Percentiles rank a stretch among this genome's conserved stretches.
These are phyloP conservation scores for Candida freyschussii DNA, from an alignment of 1,139 yeast genomes.

Conservation along the genomic window DNA sequence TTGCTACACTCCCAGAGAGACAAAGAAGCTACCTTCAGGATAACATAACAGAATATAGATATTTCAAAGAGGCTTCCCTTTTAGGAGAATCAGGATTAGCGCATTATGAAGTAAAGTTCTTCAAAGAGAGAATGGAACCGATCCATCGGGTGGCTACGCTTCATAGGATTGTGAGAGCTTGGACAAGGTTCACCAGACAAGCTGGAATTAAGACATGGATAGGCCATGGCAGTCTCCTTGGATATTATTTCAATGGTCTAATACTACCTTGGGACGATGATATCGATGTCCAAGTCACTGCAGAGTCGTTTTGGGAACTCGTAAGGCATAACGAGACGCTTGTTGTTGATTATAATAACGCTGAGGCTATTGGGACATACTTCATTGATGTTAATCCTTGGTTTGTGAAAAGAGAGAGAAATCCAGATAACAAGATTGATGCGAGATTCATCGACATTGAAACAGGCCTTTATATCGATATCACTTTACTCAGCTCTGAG, in stretches of 20 bases:
- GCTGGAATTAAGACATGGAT: conserved; percentile 46
- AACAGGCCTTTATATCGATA: conserved; percentile 56
- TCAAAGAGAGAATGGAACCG: conserved; percentile 31
- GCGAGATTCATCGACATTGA: conserved; percentile 54
- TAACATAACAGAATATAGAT: conserved; percentile 15
- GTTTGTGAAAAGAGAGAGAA: conserved; percentile 32
- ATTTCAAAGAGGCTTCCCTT: conserved; percentile 33
- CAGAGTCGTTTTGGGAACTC: conserved; percentile 36
- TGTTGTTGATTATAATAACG: conserved; percentile 44
- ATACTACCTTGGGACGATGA: conserved; percentile 62
- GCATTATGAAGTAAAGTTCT: conserved; percentile 44
- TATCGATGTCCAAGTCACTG: conserved; percentile 51
- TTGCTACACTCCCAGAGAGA: conserved; percentile 2
- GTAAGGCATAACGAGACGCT: conserved; percentile 41
- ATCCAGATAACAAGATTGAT: conserved; percentile 49
- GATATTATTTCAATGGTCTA: conserved; percentile 60
- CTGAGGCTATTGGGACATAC: conserved; percentile 39
- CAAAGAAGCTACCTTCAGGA: conserved; percentile 6
- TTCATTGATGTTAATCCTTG: conserved; percentile 46
- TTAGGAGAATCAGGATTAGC: conserved; percentile 26
- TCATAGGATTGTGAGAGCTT: conserved; percentile 47
- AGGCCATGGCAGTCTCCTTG: conserved; percentile 57
- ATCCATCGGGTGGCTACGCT: conserved; percentile 40
- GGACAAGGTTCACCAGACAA: conserved; percentile 47
- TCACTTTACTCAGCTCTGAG: conserved; percentile 36